Conservation (phyloP, 805 yeast species). For the Ogataea saltuana region DNA sequence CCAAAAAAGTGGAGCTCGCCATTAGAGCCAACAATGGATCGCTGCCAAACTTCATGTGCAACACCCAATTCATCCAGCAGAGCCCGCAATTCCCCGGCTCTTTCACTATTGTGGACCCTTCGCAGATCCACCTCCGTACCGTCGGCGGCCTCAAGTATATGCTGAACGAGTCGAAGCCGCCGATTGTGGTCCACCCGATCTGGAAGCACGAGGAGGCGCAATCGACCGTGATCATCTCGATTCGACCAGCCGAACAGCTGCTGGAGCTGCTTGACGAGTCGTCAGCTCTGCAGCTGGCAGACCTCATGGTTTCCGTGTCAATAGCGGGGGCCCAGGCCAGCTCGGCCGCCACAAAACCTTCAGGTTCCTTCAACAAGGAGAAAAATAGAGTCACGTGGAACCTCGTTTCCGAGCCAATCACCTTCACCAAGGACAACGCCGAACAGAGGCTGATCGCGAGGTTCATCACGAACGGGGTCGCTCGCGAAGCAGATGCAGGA, state of each 20-base stretch:
- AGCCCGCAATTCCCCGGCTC: constrained; percentile 25
- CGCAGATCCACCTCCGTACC: constrained; percentile 59
- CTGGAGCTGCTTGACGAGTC: constrained; percentile 29
- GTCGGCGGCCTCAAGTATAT: constrained; percentile 82
- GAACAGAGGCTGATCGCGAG: constrained; percentile 83
- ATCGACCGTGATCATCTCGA: constrained; percentile 78
- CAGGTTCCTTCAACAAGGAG: constrained; percentile 87
- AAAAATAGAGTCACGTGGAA: constrained; percentile 87
- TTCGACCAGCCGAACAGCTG: constrained; percentile 55
- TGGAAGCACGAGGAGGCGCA: constrained; percentile 90
- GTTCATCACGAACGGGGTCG: constrained; percentile 73
- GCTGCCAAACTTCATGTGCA: constrained; percentile 50
- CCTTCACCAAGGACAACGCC: constrained; percentile 33
- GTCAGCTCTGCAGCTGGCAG: constrained; percentile 49
- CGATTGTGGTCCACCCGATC: constrained; percentile 72
- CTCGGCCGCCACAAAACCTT: constrained; percentile 86
- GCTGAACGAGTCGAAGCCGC: constrained; percentile 53
- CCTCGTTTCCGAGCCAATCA: constrained; percentile 43
- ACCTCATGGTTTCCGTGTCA: constrained; percentile 61
- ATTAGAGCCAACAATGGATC: constrained; percentile 43
- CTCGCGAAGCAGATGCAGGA: constrained; percentile 73
- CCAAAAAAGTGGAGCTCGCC: constrained; percentile 42
- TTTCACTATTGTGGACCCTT: constrained; percentile 48
- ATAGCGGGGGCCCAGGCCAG: constrained; percentile 62
- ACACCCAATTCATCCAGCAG: constrained; percentile 53